phyloP scores from a whole-genome alignment of 805 yeast genomes.

The Tetrapisispora namnaoensis region DNA sequence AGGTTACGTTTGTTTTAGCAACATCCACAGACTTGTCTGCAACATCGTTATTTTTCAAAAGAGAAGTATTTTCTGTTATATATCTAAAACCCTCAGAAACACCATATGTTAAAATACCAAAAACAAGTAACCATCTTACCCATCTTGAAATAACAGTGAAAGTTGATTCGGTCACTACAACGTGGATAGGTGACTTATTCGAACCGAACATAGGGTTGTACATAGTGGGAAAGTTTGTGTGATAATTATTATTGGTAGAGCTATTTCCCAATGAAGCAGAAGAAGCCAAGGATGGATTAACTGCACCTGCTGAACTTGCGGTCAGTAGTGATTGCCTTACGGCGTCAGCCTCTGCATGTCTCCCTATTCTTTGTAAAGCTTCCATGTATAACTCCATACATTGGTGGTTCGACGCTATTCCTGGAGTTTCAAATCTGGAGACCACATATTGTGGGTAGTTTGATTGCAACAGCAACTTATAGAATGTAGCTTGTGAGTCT shows the following conservation, averaged over 20 bases:
- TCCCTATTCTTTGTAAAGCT: slow-evolving; percentile 72
- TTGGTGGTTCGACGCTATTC: slow-evolving; percentile 75
- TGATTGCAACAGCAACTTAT: slow-evolving; percentile 58
- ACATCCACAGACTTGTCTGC: slow-evolving; percentile 77
- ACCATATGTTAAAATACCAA: slow-evolving; percentile 72
- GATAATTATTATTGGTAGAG: slow-evolving; percentile 12
- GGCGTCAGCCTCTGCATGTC: slow-evolving; percentile 65
- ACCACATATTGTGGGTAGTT: slow-evolving; percentile 95
- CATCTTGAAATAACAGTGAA: slow-evolving; percentile 71
- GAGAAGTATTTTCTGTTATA: slow-evolving; percentile 63
- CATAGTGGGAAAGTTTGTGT: slow-evolving; percentile 20
- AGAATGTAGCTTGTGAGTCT: slow-evolving; percentile 70
- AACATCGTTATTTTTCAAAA: slow-evolving; percentile 57
- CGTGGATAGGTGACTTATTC: slow-evolving; percentile 80
- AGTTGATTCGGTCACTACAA: slow-evolving; percentile 80
- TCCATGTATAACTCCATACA: slow-evolving; percentile 71
- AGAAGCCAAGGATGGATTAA: slow-evolving; percentile 24
- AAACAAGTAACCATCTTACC: slow-evolving; percentile 80
- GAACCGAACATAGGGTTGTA: slow-evolving; percentile 42
- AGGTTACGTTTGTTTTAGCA: slow-evolving; percentile 74
- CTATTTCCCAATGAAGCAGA: slow-evolving; percentile 10
- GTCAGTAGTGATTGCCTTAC: slow-evolving; percentile 41
- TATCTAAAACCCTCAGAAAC: slow-evolving; percentile 70
- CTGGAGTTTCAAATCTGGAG: slow-evolving; percentile 88
- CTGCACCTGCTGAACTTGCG: slow-evolving; percentile 29